Evolutionary conservation across 345 rosid species (phyloP).

Genomic region (Lumnitzera racemosa): DNA sequence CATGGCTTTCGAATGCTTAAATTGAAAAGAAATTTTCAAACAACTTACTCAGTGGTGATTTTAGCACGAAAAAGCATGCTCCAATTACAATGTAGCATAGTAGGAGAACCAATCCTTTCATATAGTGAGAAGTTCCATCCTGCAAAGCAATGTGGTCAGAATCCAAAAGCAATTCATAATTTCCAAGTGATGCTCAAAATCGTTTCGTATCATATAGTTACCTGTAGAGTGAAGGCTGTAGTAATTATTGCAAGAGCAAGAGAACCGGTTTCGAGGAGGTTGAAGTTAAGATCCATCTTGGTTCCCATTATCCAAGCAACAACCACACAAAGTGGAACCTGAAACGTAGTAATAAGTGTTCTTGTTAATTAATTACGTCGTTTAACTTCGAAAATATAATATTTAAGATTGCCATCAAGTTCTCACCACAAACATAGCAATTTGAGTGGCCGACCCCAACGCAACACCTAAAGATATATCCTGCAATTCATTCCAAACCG

Average conservation of each 20-base stretch:
- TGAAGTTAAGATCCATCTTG: slow-evolving; percentile 79
- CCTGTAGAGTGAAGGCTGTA: slow-evolving; percentile 82
- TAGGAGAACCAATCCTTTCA: slow-evolving; percentile 68
- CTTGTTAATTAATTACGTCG: too few relatives aligned
- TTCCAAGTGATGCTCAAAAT: too few relatives aligned
- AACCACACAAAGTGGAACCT: slow-evolving; percentile 69
- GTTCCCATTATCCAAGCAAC: slow-evolving; percentile 73
- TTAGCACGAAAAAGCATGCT: slow-evolving; percentile 63
- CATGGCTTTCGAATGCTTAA: neutral
- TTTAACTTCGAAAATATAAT: neutral
- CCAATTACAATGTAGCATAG: slow-evolving; percentile 69
- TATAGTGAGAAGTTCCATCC: slow-evolving; percentile 94
- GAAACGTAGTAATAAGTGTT: neutral
- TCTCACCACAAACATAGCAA: slow-evolving; percentile 74
- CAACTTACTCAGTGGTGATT: slow-evolving; percentile 41
- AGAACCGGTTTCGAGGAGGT: slow-evolving; percentile 70
- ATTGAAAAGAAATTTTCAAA: neutral
- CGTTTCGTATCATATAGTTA: neutral
- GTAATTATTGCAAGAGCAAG: slow-evolving; percentile 60
- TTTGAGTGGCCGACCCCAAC: slow-evolving; percentile 84
- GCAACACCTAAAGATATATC: slow-evolving; percentile 87
- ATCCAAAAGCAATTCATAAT: too few relatives aligned
- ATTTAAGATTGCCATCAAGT: neutral
- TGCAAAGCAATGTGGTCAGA: slow-evolving; percentile 10
- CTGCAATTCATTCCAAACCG: slow-evolving; percentile 22